phyloP scores from a whole-genome alignment of 371 early-diverging fungal species.

The Mortierella sp. region DNA sequence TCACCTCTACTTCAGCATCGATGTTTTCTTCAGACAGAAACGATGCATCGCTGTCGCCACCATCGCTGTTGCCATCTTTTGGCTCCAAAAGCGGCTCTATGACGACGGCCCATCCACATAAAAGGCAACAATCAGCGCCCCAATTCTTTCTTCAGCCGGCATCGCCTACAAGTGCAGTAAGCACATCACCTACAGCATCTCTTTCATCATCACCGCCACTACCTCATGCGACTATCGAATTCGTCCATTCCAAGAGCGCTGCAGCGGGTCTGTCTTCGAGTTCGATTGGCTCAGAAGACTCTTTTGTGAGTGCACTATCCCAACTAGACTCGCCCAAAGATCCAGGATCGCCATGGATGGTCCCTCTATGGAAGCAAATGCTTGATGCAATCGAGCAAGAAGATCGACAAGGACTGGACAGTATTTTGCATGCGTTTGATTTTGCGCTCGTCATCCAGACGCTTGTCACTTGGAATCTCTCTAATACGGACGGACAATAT shows the following conservation, averaged over 20 bases:
- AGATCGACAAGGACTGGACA: conserved; percentile 37
- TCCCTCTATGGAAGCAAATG: conserved; percentile 52
- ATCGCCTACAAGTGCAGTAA: conserved; percentile 10
- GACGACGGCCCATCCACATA: not conserved
- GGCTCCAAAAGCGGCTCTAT: conserved; percentile 8
- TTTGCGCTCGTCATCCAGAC: conserved; percentile 61
- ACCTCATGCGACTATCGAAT: conserved; percentile 2
- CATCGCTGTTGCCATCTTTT: conserved; percentile 12
- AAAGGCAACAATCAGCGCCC: conserved; percentile 40
- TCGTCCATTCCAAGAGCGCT: conserved; percentile 19
- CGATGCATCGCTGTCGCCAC: not conserved
- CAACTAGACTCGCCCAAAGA: conserved; percentile 47
- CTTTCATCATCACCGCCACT: not conserved
- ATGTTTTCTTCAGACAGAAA: not conserved
- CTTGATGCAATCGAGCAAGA: conserved; percentile 44
- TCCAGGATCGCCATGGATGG: conserved; percentile 36
- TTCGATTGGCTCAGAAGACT: conserved; percentile 45
- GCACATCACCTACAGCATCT: not conserved
- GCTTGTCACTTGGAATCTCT: conserved; percentile 64
- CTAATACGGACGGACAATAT: conserved; percentile 65
- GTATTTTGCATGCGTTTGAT: conserved; percentile 41
- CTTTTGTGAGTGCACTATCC: conserved; percentile 47
- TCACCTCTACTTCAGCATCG: not conserved
- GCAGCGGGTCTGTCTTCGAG: conserved; percentile 28
- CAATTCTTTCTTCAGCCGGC: conserved; percentile 17